phyloP scores from a whole-genome alignment of 2,329 filamentous ascomycete species.

The Aspergillaceae sp. region DNA sequence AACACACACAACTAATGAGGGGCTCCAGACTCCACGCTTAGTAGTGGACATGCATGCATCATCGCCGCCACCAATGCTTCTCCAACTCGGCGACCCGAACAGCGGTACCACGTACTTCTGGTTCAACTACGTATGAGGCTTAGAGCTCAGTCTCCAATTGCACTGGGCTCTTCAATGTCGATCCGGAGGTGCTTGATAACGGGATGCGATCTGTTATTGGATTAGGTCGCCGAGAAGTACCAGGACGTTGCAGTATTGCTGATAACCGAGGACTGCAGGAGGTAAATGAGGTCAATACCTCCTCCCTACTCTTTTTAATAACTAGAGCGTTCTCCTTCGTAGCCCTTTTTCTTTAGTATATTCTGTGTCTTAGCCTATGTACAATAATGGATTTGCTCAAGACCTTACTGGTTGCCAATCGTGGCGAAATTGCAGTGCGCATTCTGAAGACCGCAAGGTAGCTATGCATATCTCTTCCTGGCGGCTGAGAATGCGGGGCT shows the following conservation, averaged over 20 bases:
- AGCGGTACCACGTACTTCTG: not conserved
- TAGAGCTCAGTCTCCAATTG: too few species aligned
- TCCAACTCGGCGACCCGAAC: not conserved
- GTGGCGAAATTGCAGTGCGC: constrained; percentile 51
- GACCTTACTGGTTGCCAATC: constrained; percentile 50
- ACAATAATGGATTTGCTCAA: constrained; percentile 34
- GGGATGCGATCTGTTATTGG: not conserved
- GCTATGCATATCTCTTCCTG: not conserved
- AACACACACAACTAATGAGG: not conserved
- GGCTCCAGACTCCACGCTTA: not conserved
- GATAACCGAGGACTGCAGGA: not conserved
- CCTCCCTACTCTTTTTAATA: not conserved
- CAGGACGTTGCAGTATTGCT: not conserved
- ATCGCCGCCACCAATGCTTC: not conserved
- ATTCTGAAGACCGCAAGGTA: constrained; percentile 45
- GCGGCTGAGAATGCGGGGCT: not conserved
- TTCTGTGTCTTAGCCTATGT: not conserved
- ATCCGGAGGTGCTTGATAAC: not conserved
- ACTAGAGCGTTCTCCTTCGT: not conserved
- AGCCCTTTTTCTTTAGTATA: not conserved
- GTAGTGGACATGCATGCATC: not conserved
- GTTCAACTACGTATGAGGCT: too few species aligned
- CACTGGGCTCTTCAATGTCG: not conserved
- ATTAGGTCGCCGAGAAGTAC: not conserved
- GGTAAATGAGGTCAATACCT: not conserved